phyloP scores from a whole-genome alignment of 148 eudicot genomes.

The Nepenthes gracilis region DNA sequence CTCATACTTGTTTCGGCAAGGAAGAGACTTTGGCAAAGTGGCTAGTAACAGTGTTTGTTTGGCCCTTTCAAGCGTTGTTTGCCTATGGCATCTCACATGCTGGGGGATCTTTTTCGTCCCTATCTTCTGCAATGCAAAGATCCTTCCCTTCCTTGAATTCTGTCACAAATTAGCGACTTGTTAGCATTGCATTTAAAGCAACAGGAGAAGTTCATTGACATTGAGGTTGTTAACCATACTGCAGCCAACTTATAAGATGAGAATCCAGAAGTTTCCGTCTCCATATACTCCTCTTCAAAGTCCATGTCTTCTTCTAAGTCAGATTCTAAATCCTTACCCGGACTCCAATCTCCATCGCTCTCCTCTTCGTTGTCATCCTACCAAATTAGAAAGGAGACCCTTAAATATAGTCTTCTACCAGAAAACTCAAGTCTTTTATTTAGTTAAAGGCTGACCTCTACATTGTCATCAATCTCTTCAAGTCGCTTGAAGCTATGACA shows the following conservation, averaged over 20 bases:
- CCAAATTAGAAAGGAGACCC: constrained; percentile 12
- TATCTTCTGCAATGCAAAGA: constrained; percentile 79
- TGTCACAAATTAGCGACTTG: constrained; percentile 15
- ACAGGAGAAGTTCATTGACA: constrained; percentile 2
- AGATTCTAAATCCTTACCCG: constrained; percentile 30
- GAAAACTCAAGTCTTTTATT: constrained; percentile 1
- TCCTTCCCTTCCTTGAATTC: constrained; percentile 75
- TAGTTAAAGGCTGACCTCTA: constrained; percentile 38
- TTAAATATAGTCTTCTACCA: constrained; percentile 6
- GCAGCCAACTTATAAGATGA: constrained; percentile 66
- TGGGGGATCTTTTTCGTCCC: constrained; percentile 80
- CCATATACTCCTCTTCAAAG: constrained; percentile 51
- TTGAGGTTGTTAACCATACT: constrained; percentile 27
- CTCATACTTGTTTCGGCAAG: constrained; percentile 78
- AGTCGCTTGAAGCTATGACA: constrained; percentile 93
- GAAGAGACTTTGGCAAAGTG: constrained; percentile 86
- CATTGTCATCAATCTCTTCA: constrained; percentile 54
- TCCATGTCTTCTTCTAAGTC: constrained; percentile 67
- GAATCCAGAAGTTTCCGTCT: constrained; percentile 25
- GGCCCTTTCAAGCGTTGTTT: constrained; percentile 89
- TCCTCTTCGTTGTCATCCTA: constrained; percentile 59
- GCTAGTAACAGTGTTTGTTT: constrained; percentile 78
- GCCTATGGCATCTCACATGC: constrained; percentile 82
- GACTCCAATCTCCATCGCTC: constrained; percentile 69
- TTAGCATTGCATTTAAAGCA: constrained; percentile 7